A percentile compares a stretch with the other conserved stretches of the same genome.
phyloP scores from a whole-genome alignment of 2,329 filamentous ascomycete species.

The Nannizziopsis barbatae region DNA sequence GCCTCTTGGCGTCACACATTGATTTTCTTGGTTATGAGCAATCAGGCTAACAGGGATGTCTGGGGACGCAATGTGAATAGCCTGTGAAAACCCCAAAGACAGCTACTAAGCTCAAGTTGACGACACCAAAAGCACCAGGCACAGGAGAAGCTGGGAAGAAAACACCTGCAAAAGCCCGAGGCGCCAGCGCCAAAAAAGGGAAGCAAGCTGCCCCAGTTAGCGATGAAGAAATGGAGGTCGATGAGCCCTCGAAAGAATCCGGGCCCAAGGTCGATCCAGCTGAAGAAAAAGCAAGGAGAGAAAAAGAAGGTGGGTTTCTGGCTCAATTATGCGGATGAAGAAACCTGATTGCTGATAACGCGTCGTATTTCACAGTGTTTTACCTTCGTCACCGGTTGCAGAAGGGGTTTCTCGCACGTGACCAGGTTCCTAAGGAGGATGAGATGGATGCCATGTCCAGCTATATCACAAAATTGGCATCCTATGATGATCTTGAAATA shows the following conservation, averaged over 20 bases:
- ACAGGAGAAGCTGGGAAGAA: conserved; percentile 37
- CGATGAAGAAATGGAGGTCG: conserved; percentile 45
- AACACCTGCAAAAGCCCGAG: conserved; percentile 43
- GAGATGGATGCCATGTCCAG: conserved; percentile 39
- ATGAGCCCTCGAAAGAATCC: conserved; percentile 39
- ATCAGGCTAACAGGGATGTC: conserved; percentile 13
- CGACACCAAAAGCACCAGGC: conserved; percentile 48
- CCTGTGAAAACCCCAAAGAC: conserved; percentile 56
- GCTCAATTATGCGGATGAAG: not conserved
- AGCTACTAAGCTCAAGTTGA: conserved; percentile 41
- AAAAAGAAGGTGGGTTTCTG: conserved; percentile 42
- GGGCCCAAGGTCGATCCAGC: conserved; percentile 45
- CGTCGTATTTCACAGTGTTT: conserved; percentile 46
- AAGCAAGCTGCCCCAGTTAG: conserved; percentile 42
- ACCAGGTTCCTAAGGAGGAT: conserved; percentile 73
- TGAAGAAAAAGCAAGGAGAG: conserved; percentile 46
- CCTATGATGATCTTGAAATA: conserved; percentile 68
- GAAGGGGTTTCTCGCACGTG: conserved; percentile 78
- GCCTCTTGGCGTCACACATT: conserved; percentile 8
- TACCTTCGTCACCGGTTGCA: conserved; percentile 92
- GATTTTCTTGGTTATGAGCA: not conserved
- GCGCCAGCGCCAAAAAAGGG: conserved; percentile 52
- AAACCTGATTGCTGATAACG: conserved; percentile 9
- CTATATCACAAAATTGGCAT: conserved; percentile 61
- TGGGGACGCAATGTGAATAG: conserved; percentile 28